A percentile compares a stretch with the other conserved stretches of the same genome.
These are phyloP conservation scores for Diaporthe ampelina DNA, from an alignment of 2,329 filamentous ascomycete genomes.

Conservation along the genomic window DNA sequence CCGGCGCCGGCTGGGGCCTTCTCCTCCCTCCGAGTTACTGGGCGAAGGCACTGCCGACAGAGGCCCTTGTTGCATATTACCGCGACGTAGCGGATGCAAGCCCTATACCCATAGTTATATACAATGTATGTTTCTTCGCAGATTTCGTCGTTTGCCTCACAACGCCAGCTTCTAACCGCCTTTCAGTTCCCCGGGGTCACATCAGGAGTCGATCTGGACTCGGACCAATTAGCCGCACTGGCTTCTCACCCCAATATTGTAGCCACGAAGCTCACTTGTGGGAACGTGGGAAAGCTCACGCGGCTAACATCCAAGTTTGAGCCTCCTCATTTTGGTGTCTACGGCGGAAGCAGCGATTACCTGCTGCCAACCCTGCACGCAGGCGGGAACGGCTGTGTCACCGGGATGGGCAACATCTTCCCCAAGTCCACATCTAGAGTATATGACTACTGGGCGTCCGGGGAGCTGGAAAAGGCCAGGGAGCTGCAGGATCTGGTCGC, in stretches of 20 bases:
- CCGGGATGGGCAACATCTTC: constrained; percentile 62
- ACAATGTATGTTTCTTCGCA: constrained; percentile 46
- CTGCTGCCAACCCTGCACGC: constrained; percentile 56
- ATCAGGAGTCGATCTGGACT: constrained; percentile 50
- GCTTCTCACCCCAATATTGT: constrained; percentile 48
- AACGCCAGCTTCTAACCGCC: constrained; percentile 8
- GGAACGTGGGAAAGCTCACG: constrained; percentile 49
- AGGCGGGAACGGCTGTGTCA: constrained; percentile 59
- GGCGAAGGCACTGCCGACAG: constrained; percentile 52
- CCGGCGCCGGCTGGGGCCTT: constrained; percentile 56
- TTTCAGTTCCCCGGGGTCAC: constrained; percentile 51
- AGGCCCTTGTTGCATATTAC: constrained; percentile 54
- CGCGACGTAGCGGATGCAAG: constrained; percentile 54
- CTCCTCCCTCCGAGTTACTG: constrained; percentile 58
- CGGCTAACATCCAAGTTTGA: constrained; percentile 52
- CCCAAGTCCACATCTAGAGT: constrained; percentile 57
- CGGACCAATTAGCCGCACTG: constrained; percentile 44
- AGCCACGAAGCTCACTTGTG: constrained; percentile 48
- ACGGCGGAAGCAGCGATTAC: constrained; percentile 60
- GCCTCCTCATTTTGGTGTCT: constrained; percentile 57
- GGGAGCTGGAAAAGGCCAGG: constrained; percentile 54
- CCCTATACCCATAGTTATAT: constrained; percentile 47
- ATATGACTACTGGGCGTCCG: constrained; percentile 57
- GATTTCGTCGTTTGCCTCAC: constrained; percentile 36
- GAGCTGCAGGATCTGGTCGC: constrained; percentile 59